phyloP scores from a whole-genome alignment of 345 rosid species.

The Gossypium herbaceum region DNA sequence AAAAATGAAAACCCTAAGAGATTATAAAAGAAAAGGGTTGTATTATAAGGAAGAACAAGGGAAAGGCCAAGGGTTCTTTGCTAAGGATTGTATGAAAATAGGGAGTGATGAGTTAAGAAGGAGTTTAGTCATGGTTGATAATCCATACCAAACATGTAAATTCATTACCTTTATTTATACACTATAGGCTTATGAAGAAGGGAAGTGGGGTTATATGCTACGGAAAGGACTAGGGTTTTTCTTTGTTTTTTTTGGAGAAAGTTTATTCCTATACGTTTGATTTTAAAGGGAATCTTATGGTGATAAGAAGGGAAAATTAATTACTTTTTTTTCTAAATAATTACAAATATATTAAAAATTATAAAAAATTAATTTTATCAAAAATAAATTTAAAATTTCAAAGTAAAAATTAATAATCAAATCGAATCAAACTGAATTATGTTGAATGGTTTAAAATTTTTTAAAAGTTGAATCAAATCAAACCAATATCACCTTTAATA shows the following conservation, averaged over 20 bases:
- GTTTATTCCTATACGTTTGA: background rate
- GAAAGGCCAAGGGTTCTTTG: constrained; percentile 40
- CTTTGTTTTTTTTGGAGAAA: background rate
- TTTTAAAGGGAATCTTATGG: background rate
- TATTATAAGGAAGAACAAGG: constrained; percentile 21
- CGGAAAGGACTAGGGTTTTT: background rate
- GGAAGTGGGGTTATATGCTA: background rate
- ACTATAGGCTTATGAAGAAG: background rate
- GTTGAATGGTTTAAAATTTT: too few relatives aligned
- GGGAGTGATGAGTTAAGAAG: background rate
- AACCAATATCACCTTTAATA: too few relatives aligned
- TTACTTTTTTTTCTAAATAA: too few relatives aligned
- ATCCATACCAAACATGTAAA: background rate
- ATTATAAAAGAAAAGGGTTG: background rate
- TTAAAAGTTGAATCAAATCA: too few relatives aligned
- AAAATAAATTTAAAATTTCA: too few relatives aligned
- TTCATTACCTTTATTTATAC: too few relatives aligned
- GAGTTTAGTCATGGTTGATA: background rate
- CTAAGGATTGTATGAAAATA: constrained; percentile 19
- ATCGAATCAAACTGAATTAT: too few relatives aligned
- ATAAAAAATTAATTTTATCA: too few relatives aligned
- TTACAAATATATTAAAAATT: too few relatives aligned
- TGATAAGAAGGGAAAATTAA: background rate
- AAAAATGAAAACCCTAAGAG: background rate
- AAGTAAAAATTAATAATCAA: too few relatives aligned